Evolutionary conservation across 768 basidiomycete genomes (phyloP), one percentile per base, ranked within the genome.

Genomic region (Sutorius australiensis): DNA sequence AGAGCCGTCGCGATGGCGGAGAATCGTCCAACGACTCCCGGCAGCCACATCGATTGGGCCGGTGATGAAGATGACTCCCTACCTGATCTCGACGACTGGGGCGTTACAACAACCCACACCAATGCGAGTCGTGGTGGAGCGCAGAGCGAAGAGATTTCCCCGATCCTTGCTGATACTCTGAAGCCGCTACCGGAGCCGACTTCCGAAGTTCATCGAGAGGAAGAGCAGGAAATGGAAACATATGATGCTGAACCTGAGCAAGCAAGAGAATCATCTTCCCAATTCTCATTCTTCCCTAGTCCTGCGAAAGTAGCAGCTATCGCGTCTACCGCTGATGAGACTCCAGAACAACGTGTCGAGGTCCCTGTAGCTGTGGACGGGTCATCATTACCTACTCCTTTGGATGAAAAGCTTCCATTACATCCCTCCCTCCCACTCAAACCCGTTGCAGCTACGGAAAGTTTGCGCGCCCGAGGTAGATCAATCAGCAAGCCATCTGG

Each of bases 51-150:
- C 53, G 89, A 92, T 68, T 93, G 91, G 91, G 91, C 91, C 38
- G 86, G 86, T 33, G 89, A 92, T 59, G 90, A 93, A 51, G 89
- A 92, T 57, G 80, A 81, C 55, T 83, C 80, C 56, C 73, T 93
- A 2, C 90, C 91, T 6, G 88, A 90, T 68, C 75, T 93, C 27
- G 82, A 92, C 64, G 91, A 93, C 64, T 93, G 91, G 91, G 89
- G 85, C 17, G 80, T 90, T 41, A 76, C 76, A 17, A 75, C 82
- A 16, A 70, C 67, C 17, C 67, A 71, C 50, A 66, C 66, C 17
- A 67, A 70, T 51, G 55, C 52, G 30, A 40, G 38, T 6, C 41
- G 43, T 13, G 50, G 69, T 59, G 56, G 67, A 65, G 63, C 61
- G 67, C 60, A 66, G 37, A 58, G 48, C 41, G 76, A 77, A 41